Evolutionary conservation across 2,329 filamentous ascomycete genomes (phyloP).

Genomic region (Fusarium citri): DNA sequence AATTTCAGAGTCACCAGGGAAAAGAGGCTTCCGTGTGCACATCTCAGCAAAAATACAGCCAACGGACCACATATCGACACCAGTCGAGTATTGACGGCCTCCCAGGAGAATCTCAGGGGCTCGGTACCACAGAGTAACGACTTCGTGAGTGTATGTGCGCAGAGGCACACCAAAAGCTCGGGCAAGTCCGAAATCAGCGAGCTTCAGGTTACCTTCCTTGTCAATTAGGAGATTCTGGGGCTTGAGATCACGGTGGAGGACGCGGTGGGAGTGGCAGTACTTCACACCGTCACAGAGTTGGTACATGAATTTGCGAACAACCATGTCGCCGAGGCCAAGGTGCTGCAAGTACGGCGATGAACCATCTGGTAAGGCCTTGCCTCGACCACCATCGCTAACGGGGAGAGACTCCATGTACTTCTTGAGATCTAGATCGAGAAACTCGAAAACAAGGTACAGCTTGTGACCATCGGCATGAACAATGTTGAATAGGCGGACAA

Average conservation of each 20-base stretch:
- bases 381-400: slow-evolving; percentile 84
- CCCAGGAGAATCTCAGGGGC: slow-evolving; percentile 91
- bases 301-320: slow-evolving; percentile 94
- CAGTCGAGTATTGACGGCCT: slow-evolving; percentile 91
- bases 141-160: slow-evolving; percentile 93
- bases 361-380: slow-evolving; percentile 85
- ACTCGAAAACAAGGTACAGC: slow-evolving; percentile 93
- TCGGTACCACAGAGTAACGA: slow-evolving; percentile 94
- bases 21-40: slow-evolving; percentile 92
- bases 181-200: slow-evolving; percentile 90
- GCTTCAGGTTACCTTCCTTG: slow-evolving; percentile 86
- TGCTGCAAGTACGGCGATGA: slow-evolving; percentile 71
- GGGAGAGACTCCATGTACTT: slow-evolving; percentile 96
- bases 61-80: slow-evolving; percentile 96
- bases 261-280: slow-evolving; percentile 89
- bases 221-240: slow-evolving; percentile 91
- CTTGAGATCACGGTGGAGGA: slow-evolving; percentile 90
- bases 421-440: slow-evolving; percentile 90
- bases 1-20: slow-evolving; percentile 84
- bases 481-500: slow-evolving; percentile 89
- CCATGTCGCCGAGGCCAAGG: slow-evolving; percentile 79
- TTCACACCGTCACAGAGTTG: slow-evolving; percentile 86
- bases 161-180: slow-evolving; percentile 91
- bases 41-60: slow-evolving; percentile 97
- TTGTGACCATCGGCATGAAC: slow-evolving; percentile 96